Percentiles rank a stretch among this genome's conserved stretches.
These are phyloP conservation scores for Vanderwaltozyma verrucispora DNA, from an alignment of 805 yeast species.

Conservation along the genomic window DNA sequence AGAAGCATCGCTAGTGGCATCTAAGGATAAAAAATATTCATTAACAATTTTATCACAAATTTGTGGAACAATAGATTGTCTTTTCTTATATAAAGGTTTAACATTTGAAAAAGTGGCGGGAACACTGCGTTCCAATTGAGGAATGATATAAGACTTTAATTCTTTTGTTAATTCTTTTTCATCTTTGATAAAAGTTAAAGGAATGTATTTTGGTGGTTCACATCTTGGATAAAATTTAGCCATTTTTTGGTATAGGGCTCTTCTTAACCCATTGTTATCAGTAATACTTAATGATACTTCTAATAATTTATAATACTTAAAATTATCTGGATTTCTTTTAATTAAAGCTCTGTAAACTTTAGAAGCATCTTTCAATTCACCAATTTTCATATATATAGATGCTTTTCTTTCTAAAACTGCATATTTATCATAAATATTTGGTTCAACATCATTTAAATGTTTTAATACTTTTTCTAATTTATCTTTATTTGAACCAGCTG, in stretches of 20 bases:
- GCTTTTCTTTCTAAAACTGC: conserved; percentile 61
- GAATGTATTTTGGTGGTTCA: conserved; percentile 70
- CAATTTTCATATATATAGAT: conserved; percentile 47
- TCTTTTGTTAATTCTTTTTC: conserved; percentile 34
- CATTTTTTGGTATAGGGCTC: conserved; percentile 54
- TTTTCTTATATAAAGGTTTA: conserved; percentile 60
- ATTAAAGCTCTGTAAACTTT: conserved; percentile 55
- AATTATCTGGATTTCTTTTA: conserved; percentile 78
- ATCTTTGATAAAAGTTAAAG: conserved; percentile 60
- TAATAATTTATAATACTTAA: conserved; percentile 50
- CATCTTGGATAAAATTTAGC: conserved; percentile 67
- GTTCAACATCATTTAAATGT: conserved; percentile 44
- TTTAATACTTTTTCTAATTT: conserved; percentile 50
- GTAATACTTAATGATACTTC: conserved; percentile 50
- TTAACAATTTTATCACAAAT: conserved; percentile 44
- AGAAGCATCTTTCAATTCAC: conserved; percentile 53
- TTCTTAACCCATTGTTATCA: conserved; percentile 39
- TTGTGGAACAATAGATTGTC: conserved; percentile 27
- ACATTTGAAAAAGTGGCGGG: conserved; percentile 85
- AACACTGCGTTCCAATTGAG: conserved; percentile 66
- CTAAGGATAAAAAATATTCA: conserved; percentile 33
- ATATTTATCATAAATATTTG: conserved; percentile 46
- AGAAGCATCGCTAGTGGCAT: conserved; percentile 27
- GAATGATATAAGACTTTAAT: conserved; percentile 43
- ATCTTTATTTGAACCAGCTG: conserved; percentile 39